These are phyloP conservation scores for Betula pendula DNA, from an alignment of 306 rosid species.

Conservation along the genomic window DNA sequence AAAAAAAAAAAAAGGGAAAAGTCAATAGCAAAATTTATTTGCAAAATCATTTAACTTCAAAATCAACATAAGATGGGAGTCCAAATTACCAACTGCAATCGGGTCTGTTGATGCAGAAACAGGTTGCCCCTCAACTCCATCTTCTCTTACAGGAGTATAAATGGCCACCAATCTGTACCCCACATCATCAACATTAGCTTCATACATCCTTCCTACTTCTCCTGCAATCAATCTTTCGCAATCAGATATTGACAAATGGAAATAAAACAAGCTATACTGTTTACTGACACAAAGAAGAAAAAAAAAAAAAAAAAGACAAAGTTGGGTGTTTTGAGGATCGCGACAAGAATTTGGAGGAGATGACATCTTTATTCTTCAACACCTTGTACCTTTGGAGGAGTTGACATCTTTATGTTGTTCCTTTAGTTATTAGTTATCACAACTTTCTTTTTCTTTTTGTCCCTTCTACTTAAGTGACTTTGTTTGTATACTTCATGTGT, in stretches of 20 bases:
- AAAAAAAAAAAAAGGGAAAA: background rate
- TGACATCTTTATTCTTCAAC: no score
- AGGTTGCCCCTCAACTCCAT: slow-evolving; percentile 90
- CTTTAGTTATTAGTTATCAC: no score
- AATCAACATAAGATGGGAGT: background rate
- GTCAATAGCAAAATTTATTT: background rate
- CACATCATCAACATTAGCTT: slow-evolving; percentile 95
- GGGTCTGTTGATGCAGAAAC: slow-evolving; percentile 94
- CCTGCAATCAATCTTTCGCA: slow-evolving; percentile 52
- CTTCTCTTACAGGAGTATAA: slow-evolving; percentile 95
- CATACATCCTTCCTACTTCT: slow-evolving; percentile 88
- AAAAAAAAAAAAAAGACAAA: background rate
- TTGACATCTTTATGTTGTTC: no score
- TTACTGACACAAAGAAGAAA: background rate
- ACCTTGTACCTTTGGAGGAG: no score
- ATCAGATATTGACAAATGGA: slow-evolving; percentile 20
- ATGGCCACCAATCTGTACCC: slow-evolving; percentile 93
- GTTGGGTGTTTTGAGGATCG: no score
- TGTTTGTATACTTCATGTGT: no score
- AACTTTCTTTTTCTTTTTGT: no score
- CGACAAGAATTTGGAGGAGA: no score
- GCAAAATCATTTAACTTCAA: background rate
- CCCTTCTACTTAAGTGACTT: no score
- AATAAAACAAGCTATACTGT: background rate
- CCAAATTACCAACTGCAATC: slow-evolving; percentile 81